Evolutionary conservation across 352 stramenopile genomes (phyloP), one percentile per base, ranked within the genome.

Genomic region (Phytophthora citrophthora): DNA sequence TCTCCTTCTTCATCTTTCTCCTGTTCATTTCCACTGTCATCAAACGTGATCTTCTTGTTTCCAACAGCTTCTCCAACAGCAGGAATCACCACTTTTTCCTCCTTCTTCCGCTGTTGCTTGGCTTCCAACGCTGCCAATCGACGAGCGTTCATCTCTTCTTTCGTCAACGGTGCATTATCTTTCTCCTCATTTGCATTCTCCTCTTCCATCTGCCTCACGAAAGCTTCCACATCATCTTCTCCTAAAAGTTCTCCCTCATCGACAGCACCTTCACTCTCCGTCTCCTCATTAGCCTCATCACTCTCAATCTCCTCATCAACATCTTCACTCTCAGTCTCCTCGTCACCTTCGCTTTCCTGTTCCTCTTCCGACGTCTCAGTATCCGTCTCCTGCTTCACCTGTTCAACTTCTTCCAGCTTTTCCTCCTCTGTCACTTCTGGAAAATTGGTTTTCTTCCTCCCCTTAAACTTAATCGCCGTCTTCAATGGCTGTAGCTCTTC

Each of bases 11-110:
- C 50, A 16, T 87, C 73, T 6, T 65, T 49, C 44, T 85, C 78
- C n/a, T 70, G 69, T 23, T 87, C 79, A 51, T 89, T 83, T 3
- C 77, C 82, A 52, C 83, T 84, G 50, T 88, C 79, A 60, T 89
- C 80, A 63, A 90, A 93, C 43, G 77, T 89, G 57, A 93, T 91
- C 61, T 89, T 93, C 69, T 85, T 91, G 53, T 74, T 83, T 11
- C 48, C 57, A 11, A 66, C 47, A 10, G 48, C 29, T n/a, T 57
- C 51, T 3, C 72, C 72, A 50, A 68, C 58, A 4, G 62, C 65
- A 0, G 53, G 68, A 7, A 74, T 79, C 32, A 77, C 61, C 26
- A 77, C 24, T 48, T 64, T 49, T 24, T 67, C 49, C 39, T 75
- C 61, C 34, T 76, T 70, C 50, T 69, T 62, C 9, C 57, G 57